phyloP scores from a whole-genome alignment of 768 basidiomycete species.

The Pleurotus cornucopiae region DNA sequence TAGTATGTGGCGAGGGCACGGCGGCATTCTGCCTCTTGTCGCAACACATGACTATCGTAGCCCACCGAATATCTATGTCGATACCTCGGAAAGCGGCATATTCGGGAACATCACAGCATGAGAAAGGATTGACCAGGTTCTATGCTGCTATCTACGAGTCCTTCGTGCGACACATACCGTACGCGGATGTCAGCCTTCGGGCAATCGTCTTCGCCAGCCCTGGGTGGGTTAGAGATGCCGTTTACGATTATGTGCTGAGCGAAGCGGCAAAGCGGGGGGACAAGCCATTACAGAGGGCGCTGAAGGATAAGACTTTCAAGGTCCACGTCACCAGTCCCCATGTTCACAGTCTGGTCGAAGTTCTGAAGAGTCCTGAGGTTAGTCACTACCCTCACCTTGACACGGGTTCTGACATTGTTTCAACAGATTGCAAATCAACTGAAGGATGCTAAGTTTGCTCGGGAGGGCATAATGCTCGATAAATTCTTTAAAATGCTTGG shows the following conservation, averaged over 20 bases:
- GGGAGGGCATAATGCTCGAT: constrained; percentile 88
- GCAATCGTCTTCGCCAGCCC: constrained; percentile 97
- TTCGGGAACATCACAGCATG: constrained; percentile 78
- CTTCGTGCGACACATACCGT: constrained; percentile 89
- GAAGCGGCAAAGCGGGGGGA: constrained; percentile 82
- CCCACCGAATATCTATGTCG: constrained; percentile 83
- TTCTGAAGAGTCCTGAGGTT: constrained; percentile 92
- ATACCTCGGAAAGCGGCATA: constrained; percentile 91
- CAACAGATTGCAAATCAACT: constrained; percentile 65
- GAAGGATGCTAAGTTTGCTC: constrained; percentile 94
- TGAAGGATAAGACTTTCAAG: constrained; percentile 81
- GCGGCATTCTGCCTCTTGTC: constrained; percentile 94
- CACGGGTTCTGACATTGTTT: background rate
- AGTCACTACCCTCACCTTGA: constrained; percentile 11
- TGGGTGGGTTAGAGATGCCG: constrained; percentile 90
- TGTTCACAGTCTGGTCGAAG: constrained; percentile 93
- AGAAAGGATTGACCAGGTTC: constrained; percentile 86
- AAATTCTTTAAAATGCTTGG: constrained; percentile 99
- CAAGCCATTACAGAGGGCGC: constrained; percentile 70
- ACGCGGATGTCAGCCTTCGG: constrained; percentile 61
- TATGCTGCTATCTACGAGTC: constrained; percentile 82
- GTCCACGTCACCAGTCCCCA: constrained; percentile 92
- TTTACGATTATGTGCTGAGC: constrained; percentile 76
- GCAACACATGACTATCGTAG: constrained; percentile 93
- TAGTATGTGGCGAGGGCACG: constrained; percentile 94